Evolutionary conservation across 805 yeast species (phyloP).

Genomic region (Candida golubevii): DNA sequence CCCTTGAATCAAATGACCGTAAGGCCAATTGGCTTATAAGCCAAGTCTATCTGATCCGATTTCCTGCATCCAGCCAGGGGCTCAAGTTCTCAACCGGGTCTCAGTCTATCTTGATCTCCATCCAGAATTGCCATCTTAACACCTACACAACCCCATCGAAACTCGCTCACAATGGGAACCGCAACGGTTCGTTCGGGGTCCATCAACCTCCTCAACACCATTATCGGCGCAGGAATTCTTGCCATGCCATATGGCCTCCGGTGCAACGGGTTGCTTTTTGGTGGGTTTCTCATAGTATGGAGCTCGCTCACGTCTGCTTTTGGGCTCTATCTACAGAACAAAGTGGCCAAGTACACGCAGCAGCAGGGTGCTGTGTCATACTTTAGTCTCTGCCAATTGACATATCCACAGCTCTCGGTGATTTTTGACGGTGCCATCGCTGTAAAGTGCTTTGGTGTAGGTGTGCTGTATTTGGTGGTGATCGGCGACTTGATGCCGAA

Average conservation of each 20-base stretch:
- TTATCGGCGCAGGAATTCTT: slow-evolving; percentile 75
- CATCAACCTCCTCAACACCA: slow-evolving; percentile 68
- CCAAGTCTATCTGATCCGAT: too few relatives aligned
- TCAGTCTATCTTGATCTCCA: too few relatives aligned
- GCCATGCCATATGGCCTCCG: slow-evolving; percentile 72
- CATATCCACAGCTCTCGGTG: slow-evolving; percentile 66
- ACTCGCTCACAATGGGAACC: slow-evolving; percentile 10
- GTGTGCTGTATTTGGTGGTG: slow-evolving; percentile 64
- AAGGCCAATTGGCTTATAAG: too few relatives aligned
- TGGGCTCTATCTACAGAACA: slow-evolving; percentile 62
- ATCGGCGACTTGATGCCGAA: slow-evolving; percentile 76
- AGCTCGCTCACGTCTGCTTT: slow-evolving; percentile 66
- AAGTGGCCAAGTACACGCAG: slow-evolving; percentile 50
- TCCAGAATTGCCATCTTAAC: too few relatives aligned
- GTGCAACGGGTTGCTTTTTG: slow-evolving; percentile 62
- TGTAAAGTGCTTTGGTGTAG: slow-evolving; percentile 77
- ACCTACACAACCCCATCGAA: too few relatives aligned
- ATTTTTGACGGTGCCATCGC: slow-evolving; percentile 74
- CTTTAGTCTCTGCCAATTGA: slow-evolving; percentile 47
- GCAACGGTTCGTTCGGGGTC: slow-evolving; percentile 51
- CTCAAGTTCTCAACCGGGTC: too few relatives aligned
- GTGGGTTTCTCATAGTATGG: slow-evolving; percentile 48
- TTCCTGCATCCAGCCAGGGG: too few relatives aligned
- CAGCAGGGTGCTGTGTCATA: slow-evolving; percentile 41
- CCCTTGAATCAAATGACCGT: neutral